A percentile compares a stretch with the other conserved stretches of the same genome.
These are phyloP conservation scores for Fraxinus angustifolia DNA, from an alignment of 305 asterid genomes.

Conservation along the genomic window DNA sequence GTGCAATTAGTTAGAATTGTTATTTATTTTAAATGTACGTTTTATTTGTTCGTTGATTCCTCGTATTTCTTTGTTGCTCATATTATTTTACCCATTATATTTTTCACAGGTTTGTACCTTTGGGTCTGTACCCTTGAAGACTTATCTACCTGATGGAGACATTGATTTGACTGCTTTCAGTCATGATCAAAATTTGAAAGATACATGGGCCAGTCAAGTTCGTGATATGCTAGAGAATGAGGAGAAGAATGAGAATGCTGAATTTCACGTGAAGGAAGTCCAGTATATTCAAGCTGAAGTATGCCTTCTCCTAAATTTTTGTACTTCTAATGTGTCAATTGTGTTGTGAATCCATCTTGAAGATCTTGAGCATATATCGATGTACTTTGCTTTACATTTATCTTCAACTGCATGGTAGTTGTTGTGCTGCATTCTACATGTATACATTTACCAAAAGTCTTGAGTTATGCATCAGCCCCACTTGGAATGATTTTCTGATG, in stretches of 20 bases:
- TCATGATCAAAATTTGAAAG: conserved; percentile 57
- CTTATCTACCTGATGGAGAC: conserved; percentile 93
- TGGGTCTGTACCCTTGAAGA: conserved; percentile 95
- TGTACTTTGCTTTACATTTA: conserved; percentile 14
- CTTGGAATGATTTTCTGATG: not conserved
- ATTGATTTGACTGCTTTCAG: conserved; percentile 88
- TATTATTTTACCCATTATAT: conserved; percentile 13
- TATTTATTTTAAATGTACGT: not conserved
- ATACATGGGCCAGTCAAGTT: conserved; percentile 81
- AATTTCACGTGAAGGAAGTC: conserved; percentile 82
- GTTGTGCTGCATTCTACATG: not conserved
- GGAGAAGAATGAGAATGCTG: conserved; percentile 81
- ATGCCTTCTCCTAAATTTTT: conserved; percentile 21
- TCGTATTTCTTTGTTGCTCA: not conserved
- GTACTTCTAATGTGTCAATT: not conserved
- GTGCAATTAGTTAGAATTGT: not conserved
- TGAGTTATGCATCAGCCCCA: not conserved
- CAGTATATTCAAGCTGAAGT: conserved; percentile 93
- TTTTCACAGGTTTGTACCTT: conserved; percentile 73
- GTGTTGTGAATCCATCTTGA: not conserved
- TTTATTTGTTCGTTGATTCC: not conserved
- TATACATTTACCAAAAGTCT: not conserved
- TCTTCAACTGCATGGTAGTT: not conserved
- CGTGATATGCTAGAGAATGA: conserved; percentile 76
- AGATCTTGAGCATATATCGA: not conserved